phyloP scores from a whole-genome alignment of 2,329 filamentous ascomycete species.

The Neophaeococcomyces aloes region DNA sequence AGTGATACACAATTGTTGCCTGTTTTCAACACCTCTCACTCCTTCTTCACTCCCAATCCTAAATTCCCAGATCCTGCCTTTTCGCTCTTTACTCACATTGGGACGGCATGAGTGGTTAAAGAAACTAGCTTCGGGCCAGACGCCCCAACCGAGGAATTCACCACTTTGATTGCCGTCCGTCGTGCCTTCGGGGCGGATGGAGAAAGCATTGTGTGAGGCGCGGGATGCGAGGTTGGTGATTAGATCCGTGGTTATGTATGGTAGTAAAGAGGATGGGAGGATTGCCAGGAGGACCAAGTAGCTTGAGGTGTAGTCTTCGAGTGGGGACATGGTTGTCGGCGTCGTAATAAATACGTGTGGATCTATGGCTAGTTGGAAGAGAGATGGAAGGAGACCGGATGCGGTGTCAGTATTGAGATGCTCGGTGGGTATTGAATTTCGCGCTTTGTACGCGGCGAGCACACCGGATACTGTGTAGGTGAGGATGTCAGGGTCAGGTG shows the following conservation, averaged over 20 bases:
- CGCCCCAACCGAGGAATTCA: slow-evolving; percentile 12
- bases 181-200: slow-evolving; percentile 9
- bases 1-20: slow-evolving; percentile 15
- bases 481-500: slow-evolving; percentile 7
- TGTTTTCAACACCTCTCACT: not conserved
- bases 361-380: not conserved
- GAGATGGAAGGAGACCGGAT: not conserved
- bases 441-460: slow-evolving; percentile 3
- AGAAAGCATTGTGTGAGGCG: slow-evolving; percentile 14
- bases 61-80: slow-evolving; percentile 12
- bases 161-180: slow-evolving; percentile 9
- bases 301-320: slow-evolving; percentile 4
- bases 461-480: slow-evolving; percentile 5
- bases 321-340: not conserved
- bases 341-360: not conserved
- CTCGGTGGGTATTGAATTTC: not conserved
- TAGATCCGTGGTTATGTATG: slow-evolving; percentile 1
- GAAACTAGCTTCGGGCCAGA: slow-evolving; percentile 14
- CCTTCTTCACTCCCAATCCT: not conserved
- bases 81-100: slow-evolving; percentile 10
- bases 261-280: slow-evolving; percentile 1
- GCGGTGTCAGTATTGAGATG: not conserved
- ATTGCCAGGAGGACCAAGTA: slow-evolving; percentile 8
- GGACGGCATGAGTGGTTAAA: slow-evolving; percentile 14
- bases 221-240: slow-evolving; percentile 8